Base-by-base conservation (phyloP, 257 asterid genomes). In the Asclepias syriaca region DNA sequence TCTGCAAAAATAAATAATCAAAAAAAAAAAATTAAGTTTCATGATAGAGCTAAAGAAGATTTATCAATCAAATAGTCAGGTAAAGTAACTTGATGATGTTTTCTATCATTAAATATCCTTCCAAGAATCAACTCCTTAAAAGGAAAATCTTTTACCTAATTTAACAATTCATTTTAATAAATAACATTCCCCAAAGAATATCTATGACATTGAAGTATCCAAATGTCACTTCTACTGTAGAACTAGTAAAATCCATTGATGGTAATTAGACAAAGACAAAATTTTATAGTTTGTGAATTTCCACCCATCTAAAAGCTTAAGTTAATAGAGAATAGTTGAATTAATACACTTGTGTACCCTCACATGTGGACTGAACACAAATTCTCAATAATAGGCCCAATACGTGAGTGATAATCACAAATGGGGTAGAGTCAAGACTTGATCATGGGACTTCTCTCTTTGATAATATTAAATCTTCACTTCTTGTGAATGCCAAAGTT, bases 1-100 rank as follows among this genome's bases (percentile, higher is more conserved):
- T 86, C 99, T 91, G 91, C 82, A 74, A 79, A 70, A 37, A 72
- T 75, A 72, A 15, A 70, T 69, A 60, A 54, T 77, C 40, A 40
- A 39, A n/a, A 21, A 43, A 21, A 43, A 14, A 18, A 18, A 49
- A 1, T 61, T 37, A 19, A 43, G 18, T 43, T 50, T 64, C 32
- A 7, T 0, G 18, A 66, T 64, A 37, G 27, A 10, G 48, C 68
- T 19, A 34, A 16, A 63, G 49, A 63, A 37, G 50, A 37, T 16
- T 18, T 37, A 18, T 37, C 14, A 34, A 5, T 37, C 27, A 64
- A 37, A 64, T 37, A 64, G 10, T 4, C 18, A 5, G 45, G 3
- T 45, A 16, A 19, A 64, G 29, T 37, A 18, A 64, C 7, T 64
- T 64, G 4, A 5, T 8, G 6, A 46, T 14, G 8, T 34, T 34